These are phyloP conservation scores for Chloranthus sessilifolius DNA, from an alignment of 164 flowering plant species.

Conservation along the genomic window DNA sequence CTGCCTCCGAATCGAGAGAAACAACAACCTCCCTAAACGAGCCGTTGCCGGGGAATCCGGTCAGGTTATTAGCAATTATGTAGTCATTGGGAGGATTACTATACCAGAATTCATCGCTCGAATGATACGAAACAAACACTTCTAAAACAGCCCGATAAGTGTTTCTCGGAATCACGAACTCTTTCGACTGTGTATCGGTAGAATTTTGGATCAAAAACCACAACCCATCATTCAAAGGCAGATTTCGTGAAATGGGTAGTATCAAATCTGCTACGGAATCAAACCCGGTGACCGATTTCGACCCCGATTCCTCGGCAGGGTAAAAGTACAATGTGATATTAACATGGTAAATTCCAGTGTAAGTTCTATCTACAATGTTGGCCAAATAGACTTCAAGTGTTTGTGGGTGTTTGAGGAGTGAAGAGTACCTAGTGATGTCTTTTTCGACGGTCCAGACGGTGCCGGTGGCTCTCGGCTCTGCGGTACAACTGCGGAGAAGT, in stretches of 20 bases:
- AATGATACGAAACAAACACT: constrained; percentile 83
- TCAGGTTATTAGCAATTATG: constrained; percentile 51
- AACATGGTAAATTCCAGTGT: constrained; percentile 82
- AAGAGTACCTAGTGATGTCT: constrained; percentile 76
- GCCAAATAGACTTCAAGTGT: constrained; percentile 70
- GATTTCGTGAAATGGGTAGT: constrained; percentile 68
- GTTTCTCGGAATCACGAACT: constrained; percentile 55
- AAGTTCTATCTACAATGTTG: constrained; percentile 60
- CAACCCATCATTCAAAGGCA: constrained; percentile 72
- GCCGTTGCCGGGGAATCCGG: constrained; percentile 55
- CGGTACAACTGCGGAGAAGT: constrained; percentile 85
- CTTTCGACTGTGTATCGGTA: constrained; percentile 34
- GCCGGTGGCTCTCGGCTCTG: constrained; percentile 75
- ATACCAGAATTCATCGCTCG: constrained; percentile 86
- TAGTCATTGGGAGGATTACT: constrained; percentile 62
- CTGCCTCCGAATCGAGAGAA: constrained; percentile 45
- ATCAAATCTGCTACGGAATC: constrained; percentile 58
- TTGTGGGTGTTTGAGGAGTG: constrained; percentile 48
- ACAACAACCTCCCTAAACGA: constrained; percentile 85
- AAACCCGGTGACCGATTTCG: constrained; percentile 13
- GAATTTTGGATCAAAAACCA: constrained; percentile 71
- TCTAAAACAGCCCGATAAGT: constrained; percentile 79
- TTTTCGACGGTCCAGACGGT: constrained; percentile 79
- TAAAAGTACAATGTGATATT: constrained; percentile 58
- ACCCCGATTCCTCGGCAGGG: constrained; percentile 29